Base-by-base conservation (phyloP, 495 filamentous ascomycete genomes). In the Sordaria brevicollis region DNA sequence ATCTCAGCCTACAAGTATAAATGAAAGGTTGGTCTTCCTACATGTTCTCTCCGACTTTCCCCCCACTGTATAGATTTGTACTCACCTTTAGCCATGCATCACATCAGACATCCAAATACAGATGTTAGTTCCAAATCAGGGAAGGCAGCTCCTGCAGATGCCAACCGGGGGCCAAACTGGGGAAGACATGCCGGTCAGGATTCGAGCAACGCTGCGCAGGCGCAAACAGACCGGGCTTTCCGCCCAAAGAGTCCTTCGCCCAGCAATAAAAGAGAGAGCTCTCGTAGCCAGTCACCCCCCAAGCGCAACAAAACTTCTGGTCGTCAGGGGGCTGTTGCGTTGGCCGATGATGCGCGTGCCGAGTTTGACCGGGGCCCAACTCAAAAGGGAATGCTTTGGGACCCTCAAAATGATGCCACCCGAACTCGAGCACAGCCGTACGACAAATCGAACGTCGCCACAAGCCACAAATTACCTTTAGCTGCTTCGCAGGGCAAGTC, bases 361-460 rank as follows among this genome's bases (percentile, higher is more conserved):
- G 81, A 83, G 29, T 82, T 79, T 36, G 65, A 69, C 43, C 71
- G 75, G 39, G 73, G 79, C 5, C 68, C 79, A 1, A 74, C 73
- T 2, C 75, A 75, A 9, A 70, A 74, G 9, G 80, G 80, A 35
- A 79, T 70, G 38, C 73, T 83, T 2, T 83, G 79, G 79, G 70
- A 70, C 33, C 79, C 81, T 1, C 75, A 79, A 4, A 75, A 79
- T 33, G 74, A 68, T 33, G 11, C 72, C 4, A 57, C 73, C 5
- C 17, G 69, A 31, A 69, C 79, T 5, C 70, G 73, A 1, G 68
- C 70, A 10, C 74, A 70, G 11, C 65, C 75, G 1, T 72, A 73
- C 31, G 72, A 73, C 35, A 74, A 72, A 31, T 67, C 69, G n/a
- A 78, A 77, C 37, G 71, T 78, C 6, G 76, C 76, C 5, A 73